Evolutionary conservation across 2,329 filamentous ascomycete genomes (phyloP).

Genomic region (Cladophialophora bantiana): DNA sequence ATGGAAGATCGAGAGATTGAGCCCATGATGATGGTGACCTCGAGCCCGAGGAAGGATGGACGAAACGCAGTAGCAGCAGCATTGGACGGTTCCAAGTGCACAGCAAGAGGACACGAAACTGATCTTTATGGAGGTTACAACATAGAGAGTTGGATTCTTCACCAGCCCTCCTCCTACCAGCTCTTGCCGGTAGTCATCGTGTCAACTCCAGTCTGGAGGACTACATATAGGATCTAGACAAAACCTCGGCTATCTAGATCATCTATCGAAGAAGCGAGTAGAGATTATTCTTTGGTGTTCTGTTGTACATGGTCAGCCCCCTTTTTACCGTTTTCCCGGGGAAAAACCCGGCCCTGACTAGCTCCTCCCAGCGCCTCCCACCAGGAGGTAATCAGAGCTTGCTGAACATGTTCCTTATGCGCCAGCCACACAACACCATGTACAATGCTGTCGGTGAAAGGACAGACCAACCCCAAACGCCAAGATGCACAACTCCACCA

Average conservation of each 20-base stretch:
- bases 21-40: conserved; percentile 32
- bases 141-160: conserved; percentile 35
- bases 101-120: background rate
- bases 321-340: conserved; percentile 4
- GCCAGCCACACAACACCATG: conserved; percentile 15
- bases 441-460: conserved; percentile 23
- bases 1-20: conserved; percentile 41
- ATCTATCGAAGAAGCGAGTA: conserved; percentile 36
- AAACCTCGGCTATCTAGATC: conserved; percentile 23
- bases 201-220: conserved; percentile 25
- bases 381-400: conserved; percentile 6
- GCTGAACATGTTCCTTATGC: conserved; percentile 2
- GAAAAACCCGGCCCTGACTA: conserved; percentile 2
- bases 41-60: background rate
- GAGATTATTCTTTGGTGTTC: conserved; percentile 35
- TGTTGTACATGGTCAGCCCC: conserved; percentile 33
- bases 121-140: conserved; percentile 16
- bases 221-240: conserved; percentile 25
- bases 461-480: conserved; percentile 18
- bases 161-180: conserved; percentile 25
- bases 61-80: background rate
- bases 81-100: background rate
- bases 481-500: conserved; percentile 27
- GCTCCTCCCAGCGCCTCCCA: conserved; percentile 27
- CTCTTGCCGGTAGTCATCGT: conserved; percentile 26